Conservation (phyloP, 805 yeast genomes). For the Kockiozyma suomiensis region DNA sequence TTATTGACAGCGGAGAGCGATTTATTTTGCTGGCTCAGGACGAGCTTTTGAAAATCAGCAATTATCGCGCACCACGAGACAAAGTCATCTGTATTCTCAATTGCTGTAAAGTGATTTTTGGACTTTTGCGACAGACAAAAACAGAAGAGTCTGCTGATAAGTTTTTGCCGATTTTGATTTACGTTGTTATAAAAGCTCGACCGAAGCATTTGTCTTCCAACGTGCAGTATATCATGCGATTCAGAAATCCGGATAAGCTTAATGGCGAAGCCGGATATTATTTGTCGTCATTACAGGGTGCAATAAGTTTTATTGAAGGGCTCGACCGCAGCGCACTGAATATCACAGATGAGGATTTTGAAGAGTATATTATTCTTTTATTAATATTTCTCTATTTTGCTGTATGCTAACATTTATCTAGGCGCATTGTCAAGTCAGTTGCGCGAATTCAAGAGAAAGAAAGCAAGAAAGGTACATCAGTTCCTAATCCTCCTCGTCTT, state of each 20-base stretch:
- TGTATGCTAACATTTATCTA: neutral
- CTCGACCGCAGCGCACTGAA: conserved; percentile 62
- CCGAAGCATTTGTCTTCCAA: conserved; percentile 72
- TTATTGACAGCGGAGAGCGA: conserved; percentile 52
- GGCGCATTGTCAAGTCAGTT: conserved; percentile 45
- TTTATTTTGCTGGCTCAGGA: conserved; percentile 68
- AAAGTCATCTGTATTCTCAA: conserved; percentile 88
- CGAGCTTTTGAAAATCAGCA: conserved; percentile 77
- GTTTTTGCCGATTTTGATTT: conserved; percentile 85
- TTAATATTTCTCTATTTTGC: neutral
- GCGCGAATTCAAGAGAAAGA: conserved; percentile 48
- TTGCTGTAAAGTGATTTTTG: conserved; percentile 90
- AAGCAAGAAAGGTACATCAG: conserved; percentile 30
- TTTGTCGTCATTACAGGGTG: conserved; percentile 86
- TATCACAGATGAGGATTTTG: conserved; percentile 60
- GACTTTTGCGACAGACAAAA: conserved; percentile 67
- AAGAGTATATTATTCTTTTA: conserved; percentile 46
- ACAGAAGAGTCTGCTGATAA: conserved; percentile 88
- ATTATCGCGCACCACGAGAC: conserved; percentile 91
- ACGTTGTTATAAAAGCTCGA: conserved; percentile 70
- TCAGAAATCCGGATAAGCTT: conserved; percentile 71
- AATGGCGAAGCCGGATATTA: conserved; percentile 91
- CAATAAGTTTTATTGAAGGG: conserved; percentile 73
- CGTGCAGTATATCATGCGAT: conserved; percentile 80
- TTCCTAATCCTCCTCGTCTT: conserved; percentile 11